Evolutionary conservation across 1,284 basidiomycete species (phyloP).

Genomic region (Ustilago curta): DNA sequence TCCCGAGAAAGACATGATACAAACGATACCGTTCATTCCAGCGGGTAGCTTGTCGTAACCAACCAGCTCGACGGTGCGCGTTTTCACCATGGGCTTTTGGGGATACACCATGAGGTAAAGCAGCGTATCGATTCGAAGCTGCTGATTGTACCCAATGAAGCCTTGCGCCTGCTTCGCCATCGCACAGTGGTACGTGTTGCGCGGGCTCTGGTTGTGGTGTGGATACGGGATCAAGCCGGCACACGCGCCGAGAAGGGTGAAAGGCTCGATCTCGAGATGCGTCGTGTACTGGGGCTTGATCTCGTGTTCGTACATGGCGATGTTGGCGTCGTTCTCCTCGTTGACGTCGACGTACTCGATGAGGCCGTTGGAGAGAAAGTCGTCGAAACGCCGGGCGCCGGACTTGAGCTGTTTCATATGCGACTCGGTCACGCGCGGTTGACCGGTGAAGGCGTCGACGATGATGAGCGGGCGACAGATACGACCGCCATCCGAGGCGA

Average conservation of each 20-base stretch:
- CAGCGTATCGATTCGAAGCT: conserved; percentile 98
- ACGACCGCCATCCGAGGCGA: conserved; percentile 95
- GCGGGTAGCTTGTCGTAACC: conserved; percentile 97
- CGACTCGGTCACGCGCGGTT: conserved; percentile 81
- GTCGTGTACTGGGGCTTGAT: conserved; percentile 82
- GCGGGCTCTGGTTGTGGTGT: conserved; percentile 98
- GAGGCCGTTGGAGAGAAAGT: conserved; percentile 93
- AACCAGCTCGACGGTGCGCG: conserved; percentile 87
- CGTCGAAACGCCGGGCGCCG: conserved; percentile 86
- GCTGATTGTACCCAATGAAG: conserved; percentile 98
- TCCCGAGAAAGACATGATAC: conserved; percentile 98
- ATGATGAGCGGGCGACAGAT: conserved; percentile 99
- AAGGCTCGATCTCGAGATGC: conserved; percentile 98
- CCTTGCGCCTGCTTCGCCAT: conserved; percentile 99
- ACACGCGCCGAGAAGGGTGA: conserved; percentile 95
- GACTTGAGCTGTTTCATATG: conserved; percentile 87
- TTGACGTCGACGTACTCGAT: conserved; percentile 99
- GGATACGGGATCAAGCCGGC: conserved; percentile 99
- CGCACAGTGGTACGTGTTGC: conserved; percentile 98
- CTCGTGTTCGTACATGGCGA: conserved; percentile 92
- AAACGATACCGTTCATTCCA: conserved; percentile 97
- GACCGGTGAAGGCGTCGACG: conserved; percentile 79
- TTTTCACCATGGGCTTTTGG: conserved; percentile 99
- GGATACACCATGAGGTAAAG: conserved; percentile 99
- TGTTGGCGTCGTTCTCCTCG: conserved; percentile 98